Evolutionary conservation across 1,139 yeast genomes (phyloP).

Genomic region (Scheffersomyces titani): DNA sequence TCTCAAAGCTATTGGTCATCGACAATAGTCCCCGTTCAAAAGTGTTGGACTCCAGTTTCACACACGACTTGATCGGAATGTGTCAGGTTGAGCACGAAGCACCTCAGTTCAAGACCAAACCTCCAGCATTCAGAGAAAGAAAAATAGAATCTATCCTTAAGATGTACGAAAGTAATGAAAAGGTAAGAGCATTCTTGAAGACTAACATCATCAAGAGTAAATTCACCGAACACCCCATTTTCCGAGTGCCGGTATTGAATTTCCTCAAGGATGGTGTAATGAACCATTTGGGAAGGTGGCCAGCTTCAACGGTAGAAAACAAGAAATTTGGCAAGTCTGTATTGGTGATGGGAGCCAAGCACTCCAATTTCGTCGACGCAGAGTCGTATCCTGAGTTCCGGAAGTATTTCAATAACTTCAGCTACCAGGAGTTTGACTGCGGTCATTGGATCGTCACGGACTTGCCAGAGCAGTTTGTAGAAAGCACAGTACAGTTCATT

Average conservation of each 20-base stretch:
- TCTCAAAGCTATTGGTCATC: conserved; percentile 42
- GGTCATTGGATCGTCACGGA: conserved; percentile 52
- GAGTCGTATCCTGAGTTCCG: conserved; percentile 30
- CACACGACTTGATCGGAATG: conserved; percentile 32
- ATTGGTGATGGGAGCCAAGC: conserved; percentile 41
- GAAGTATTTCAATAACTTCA: conserved; percentile 34
- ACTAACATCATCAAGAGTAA: conserved; percentile 26
- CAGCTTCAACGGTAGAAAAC: conserved; percentile 23
- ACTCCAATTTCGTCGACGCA: conserved; percentile 40
- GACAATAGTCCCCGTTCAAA: conserved; percentile 48
- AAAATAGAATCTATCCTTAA: conserved; percentile 19
- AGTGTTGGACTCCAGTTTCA: conserved; percentile 25
- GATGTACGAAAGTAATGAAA: conserved; percentile 23
- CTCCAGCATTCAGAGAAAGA: not conserved
- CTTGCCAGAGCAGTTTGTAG: conserved; percentile 37
- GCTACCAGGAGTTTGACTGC: conserved; percentile 33
- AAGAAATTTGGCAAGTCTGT: conserved; percentile 35
- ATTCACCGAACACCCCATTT: conserved; percentile 16
- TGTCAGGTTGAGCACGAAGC: conserved; percentile 26
- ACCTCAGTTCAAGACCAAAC: not conserved
- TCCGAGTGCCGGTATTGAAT: conserved; percentile 28
- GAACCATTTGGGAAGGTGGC: conserved; percentile 45
- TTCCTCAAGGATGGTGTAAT: conserved; percentile 26
- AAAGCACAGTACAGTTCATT: conserved; percentile 20
- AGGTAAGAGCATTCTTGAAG: conserved; percentile 30